Percentiles rank a stretch among this genome's conserved stretches.
Conservation (phyloP, 805 yeast genomes). For the Sugiyamaella americana region DNA sequence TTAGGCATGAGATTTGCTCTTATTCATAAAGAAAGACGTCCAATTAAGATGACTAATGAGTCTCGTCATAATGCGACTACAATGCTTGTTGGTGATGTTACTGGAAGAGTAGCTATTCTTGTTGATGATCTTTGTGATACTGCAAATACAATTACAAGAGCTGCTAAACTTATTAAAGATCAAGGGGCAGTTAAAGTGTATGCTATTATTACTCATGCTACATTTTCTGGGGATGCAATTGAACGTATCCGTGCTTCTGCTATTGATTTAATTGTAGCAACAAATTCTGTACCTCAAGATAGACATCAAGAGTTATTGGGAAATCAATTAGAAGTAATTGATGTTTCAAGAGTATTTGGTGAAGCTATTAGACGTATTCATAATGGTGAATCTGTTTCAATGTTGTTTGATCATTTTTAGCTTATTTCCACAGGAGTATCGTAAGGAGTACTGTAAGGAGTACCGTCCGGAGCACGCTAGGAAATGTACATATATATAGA, state of each 20-base stretch:
- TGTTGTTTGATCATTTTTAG: conserved; percentile 69
- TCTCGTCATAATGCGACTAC: conserved; percentile 36
- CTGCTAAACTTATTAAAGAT: conserved; percentile 84
- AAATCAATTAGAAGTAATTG: conserved; percentile 69
- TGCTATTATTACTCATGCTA: conserved; percentile 87
- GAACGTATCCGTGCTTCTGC: conserved; percentile 57
- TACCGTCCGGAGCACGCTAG: too few relatives aligned
- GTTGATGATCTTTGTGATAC: conserved; percentile 95
- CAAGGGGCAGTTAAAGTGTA: conserved; percentile 86
- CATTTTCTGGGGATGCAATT: conserved; percentile 88
- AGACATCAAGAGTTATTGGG: conserved; percentile 49
- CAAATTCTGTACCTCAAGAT: conserved; percentile 86
- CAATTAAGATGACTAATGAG: conserved; percentile 8
- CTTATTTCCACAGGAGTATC: too few relatives aligned
- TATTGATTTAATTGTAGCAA: conserved; percentile 80
- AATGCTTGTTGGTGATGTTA: conserved; percentile 94
- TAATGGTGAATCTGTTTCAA: conserved; percentile 92
- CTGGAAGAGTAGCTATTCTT: conserved; percentile 77
- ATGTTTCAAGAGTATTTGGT: conserved; percentile 81
- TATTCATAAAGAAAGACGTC: conserved; percentile 87
- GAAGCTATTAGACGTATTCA: conserved; percentile 95
- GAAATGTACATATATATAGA: too few relatives aligned
- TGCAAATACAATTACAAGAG: conserved; percentile 83
- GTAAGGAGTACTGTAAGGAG: too few relatives aligned
- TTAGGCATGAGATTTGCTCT: conserved; percentile 85